Evolutionary conservation across 169 alveolate species (phyloP), one percentile per base, ranked within the genome.

Genomic region (Pseudocohnilembus persalinus): DNA sequence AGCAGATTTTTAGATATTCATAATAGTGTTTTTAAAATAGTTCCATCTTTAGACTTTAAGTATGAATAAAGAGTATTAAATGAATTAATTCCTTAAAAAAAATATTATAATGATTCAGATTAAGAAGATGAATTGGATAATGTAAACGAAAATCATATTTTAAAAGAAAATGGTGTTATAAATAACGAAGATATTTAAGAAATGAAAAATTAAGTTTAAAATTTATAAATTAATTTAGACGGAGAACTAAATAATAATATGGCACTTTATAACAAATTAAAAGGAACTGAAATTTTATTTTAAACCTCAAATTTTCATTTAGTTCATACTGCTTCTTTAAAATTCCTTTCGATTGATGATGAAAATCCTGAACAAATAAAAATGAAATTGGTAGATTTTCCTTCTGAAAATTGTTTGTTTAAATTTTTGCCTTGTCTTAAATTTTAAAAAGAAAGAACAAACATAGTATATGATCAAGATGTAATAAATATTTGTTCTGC

Each of bases 381-480:
- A 34, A 73, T 82, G 31, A 73, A 72, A 76, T 29, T 82, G 34
- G 76, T 82, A 32, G 87, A 82, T 82, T 82, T 82, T 49, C 68
- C 68, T 4, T 49, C 68, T 20, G 68, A 49, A 49, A 49, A 49
- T 49, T 49, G 68, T 20, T 49, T 49, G 68, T 49, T 49, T 49
- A 49, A 49, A 49, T 86, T 86, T 65, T 30, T 77, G 31, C 90
- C 90, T 25, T 86, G 90, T 64, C 33, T 86, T 1, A 86, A 74
- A 32, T 86, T 86, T 33, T 65, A 86, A 33, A 86, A 86, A 30
- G 30, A 80, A 49, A 29, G 90, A 33, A 77, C 90, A 16, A 86
- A 86, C 72, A 76, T 82, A 30, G 90, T 86, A 0, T 86, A 78
- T 29, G 81, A 86, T 74, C 79, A 86, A 74, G 90, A 86, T 86